Percentiles rank a stretch among this genome's conserved stretches.
These are phyloP conservation scores for Posidonia australis DNA, from an alignment of 106 monocot genomes.

Conservation along the genomic window DNA sequence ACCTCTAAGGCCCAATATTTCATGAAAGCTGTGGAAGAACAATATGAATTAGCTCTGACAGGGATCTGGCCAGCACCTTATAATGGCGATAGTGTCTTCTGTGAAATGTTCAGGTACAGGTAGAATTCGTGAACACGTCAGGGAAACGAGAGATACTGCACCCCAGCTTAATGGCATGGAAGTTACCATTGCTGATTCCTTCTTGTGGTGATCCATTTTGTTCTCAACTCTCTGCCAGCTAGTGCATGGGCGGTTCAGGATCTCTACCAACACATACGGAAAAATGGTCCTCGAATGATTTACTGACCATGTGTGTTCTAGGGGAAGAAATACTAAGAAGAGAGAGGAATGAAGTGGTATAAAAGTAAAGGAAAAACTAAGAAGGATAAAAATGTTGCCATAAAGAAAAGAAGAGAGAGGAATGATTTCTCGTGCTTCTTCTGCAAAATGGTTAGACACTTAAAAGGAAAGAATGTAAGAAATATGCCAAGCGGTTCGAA, in stretches of 20 bases:
- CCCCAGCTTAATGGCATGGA: too few relatives aligned
- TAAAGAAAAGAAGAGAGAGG: not conserved
- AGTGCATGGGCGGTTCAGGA: not conserved
- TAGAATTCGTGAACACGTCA: too few relatives aligned
- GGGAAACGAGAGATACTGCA: too few relatives aligned
- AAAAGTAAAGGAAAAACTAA: constrained; percentile 1
- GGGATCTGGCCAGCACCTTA: too few relatives aligned
- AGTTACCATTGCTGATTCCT: too few relatives aligned
- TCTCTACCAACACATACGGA: not conserved
- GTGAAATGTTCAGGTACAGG: too few relatives aligned
- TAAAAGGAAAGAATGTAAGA: constrained; percentile 14
- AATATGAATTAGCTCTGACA: too few relatives aligned
- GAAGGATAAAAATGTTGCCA: not conserved
- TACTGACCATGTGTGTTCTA: not conserved
- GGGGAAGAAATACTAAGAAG: not conserved
- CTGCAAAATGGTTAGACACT: not conserved
- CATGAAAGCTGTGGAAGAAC: too few relatives aligned
- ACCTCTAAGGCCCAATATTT: too few relatives aligned
- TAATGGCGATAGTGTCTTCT: too few relatives aligned
- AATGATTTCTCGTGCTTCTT: constrained; percentile 3
- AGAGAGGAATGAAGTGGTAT: not conserved
- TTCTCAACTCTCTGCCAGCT: too few relatives aligned
- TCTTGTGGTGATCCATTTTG: too few relatives aligned
- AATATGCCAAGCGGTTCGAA: constrained; percentile 3
- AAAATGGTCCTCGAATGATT: not conserved